These are phyloP conservation scores for Lasiosphaeris hirsuta DNA, from an alignment of 495 filamentous ascomycete species.

Conservation along the genomic window DNA sequence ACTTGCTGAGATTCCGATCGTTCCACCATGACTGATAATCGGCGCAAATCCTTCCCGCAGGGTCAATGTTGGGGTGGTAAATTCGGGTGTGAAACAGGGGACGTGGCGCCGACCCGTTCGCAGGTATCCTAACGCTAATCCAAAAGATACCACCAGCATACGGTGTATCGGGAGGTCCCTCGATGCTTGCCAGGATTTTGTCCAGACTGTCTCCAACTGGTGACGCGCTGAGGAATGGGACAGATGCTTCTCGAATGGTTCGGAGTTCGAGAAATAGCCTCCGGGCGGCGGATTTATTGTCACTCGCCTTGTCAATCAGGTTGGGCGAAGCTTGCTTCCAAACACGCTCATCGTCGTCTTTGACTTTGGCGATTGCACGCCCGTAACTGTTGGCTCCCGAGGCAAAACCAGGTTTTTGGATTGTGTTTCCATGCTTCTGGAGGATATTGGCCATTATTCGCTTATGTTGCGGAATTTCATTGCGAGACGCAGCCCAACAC, in stretches of 20 bases:
- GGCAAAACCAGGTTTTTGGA: neutral
- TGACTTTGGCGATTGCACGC: neutral
- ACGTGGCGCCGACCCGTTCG: neutral
- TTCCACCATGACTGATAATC: constrained; percentile 10
- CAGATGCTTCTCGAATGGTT: constrained; percentile 10
- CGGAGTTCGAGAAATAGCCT: constrained; percentile 19
- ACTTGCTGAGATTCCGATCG: neutral
- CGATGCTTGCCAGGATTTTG: constrained; percentile 15
- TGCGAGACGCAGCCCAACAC: neutral
- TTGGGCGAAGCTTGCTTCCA: constrained; percentile 4
- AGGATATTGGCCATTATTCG: neutral
- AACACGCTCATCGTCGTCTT: neutral
- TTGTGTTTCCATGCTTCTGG: neutral
- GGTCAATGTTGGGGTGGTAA: constrained; percentile 7
- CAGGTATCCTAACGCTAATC: constrained; percentile 8
- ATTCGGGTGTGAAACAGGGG: constrained; percentile 9
- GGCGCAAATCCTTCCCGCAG: neutral
- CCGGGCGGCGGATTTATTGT: constrained; percentile 2
- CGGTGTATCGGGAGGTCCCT: constrained; percentile 18
- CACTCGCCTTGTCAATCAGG: constrained; percentile 15
- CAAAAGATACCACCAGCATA: constrained; percentile 17
- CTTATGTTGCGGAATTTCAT: constrained; percentile 10
- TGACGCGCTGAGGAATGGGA: constrained; percentile 18
- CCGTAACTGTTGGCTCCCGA: neutral
- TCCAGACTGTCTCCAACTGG: constrained; percentile 10